Evolutionary conservation across 495 filamentous ascomycete genomes (phyloP).

Genomic region (Penicillium silybi): DNA sequence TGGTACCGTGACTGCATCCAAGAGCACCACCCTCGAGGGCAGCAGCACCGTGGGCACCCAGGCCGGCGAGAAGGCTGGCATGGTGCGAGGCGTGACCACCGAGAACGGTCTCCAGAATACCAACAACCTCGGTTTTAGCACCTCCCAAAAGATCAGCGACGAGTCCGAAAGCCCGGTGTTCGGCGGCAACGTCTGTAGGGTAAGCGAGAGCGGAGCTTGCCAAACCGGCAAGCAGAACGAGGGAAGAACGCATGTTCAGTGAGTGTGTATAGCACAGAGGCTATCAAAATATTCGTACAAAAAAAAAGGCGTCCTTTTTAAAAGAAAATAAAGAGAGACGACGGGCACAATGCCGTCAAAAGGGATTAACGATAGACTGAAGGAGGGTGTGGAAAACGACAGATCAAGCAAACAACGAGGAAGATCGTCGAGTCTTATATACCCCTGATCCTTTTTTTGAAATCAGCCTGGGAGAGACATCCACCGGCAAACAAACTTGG

Average conservation of each 20-base stretch:
- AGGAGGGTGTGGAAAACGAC: constrained; percentile 15
- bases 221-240: constrained; percentile 39
- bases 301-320: constrained; percentile 6
- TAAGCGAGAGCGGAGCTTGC: constrained; percentile 34
- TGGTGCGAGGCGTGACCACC: constrained; percentile 9
- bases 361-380: constrained; percentile 40
- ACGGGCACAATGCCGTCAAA: constrained; percentile 20
- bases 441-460: constrained; percentile 31
- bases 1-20: constrained; percentile 33
- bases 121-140: constrained; percentile 16
- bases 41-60: constrained; percentile 37
- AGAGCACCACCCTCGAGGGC: constrained; percentile 39
- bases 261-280: constrained; percentile 21
- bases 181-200: constrained; percentile 27
- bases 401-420: constrained; percentile 13
- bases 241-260: constrained; percentile 35
- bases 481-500: not conserved
- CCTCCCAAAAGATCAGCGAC: constrained; percentile 14
- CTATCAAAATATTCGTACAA: constrained; percentile 7
- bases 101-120: constrained; percentile 23
- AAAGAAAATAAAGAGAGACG: constrained; percentile 13
- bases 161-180: constrained; percentile 29
- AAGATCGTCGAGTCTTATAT: constrained; percentile 37
- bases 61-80: constrained; percentile 23
- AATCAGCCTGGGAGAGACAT: not conserved